phyloP scores from a whole-genome alignment of 768 basidiomycete genomes.

The Russula sp. region DNA sequence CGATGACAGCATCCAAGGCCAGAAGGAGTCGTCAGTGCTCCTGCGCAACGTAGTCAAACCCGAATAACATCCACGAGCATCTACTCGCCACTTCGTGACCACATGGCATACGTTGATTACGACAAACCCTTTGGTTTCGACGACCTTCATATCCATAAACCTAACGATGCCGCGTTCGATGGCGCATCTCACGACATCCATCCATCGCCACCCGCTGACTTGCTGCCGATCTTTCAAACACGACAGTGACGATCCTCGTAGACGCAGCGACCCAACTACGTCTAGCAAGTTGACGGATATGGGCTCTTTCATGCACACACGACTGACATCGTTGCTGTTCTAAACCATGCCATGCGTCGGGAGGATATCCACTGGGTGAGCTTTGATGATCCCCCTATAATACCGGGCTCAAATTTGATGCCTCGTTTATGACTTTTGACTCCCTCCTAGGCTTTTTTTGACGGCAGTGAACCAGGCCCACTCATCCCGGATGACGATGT shows the following conservation, averaged over 20 bases:
- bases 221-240: conserved; percentile 71
- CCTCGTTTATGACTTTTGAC: too few relatives aligned
- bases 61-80: conserved; percentile 43
- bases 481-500: too few relatives aligned
- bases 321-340: conserved; percentile 82
- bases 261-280: conserved; percentile 74
- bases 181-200: conserved; percentile 30
- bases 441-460: too few relatives aligned
- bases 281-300: conserved; percentile 73
- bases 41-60: too few relatives aligned
- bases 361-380: conserved; percentile 60
- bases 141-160: conserved; percentile 40
- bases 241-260: conserved; percentile 71
- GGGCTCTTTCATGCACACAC: conserved; percentile 72
- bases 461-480: too few relatives aligned
- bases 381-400: conserved; percentile 60
- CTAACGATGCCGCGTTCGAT: conserved; percentile 1
- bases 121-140: conserved; percentile 50
- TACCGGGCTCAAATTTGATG: too few relatives aligned
- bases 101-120: conserved; percentile 47
- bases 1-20: too few relatives aligned
- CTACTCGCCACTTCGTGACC: conserved; percentile 58
- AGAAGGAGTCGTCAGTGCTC: too few relatives aligned
- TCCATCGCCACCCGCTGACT: conserved; percentile 45
- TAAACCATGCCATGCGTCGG: conserved; percentile 78